Conservation (phyloP, 257 asterid genomes). For the Ophiorrhiza pumila region DNA sequence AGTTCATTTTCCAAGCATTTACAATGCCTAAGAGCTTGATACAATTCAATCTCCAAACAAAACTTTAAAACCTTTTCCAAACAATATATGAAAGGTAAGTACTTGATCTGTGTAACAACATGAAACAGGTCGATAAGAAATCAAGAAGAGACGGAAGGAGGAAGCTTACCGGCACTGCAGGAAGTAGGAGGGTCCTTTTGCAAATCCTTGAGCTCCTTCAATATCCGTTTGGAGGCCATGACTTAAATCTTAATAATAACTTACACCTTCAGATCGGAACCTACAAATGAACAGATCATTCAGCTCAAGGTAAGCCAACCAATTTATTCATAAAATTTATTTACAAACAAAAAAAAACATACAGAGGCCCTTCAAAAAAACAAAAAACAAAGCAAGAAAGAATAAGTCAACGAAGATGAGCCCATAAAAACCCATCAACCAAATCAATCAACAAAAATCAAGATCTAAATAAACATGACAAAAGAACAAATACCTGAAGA, state of each 20-base stretch:
- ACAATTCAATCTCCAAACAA: background rate
- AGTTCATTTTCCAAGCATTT: background rate
- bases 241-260: constrained; percentile 1
- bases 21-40: background rate
- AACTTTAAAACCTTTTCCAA: background rate
- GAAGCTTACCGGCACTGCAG: constrained; percentile 40
- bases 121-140: background rate
- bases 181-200: constrained; percentile 52
- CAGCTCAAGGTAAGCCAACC: constrained; percentile 8
- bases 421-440: background rate
- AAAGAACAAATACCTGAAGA: background rate
- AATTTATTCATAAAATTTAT: background rate
- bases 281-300: constrained; percentile 14
- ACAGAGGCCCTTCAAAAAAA: background rate
- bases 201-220: constrained; percentile 50
- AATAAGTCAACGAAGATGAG: constrained; percentile 4
- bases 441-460: constrained; percentile 5
- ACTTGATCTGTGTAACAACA: background rate
- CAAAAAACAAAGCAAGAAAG: background rate
- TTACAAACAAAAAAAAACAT: background rate
- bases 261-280: constrained; percentile 24
- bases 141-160: background rate
- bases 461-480: constrained; percentile 20
- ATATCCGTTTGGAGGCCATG: constrained; percentile 44
- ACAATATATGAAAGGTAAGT: background rate